A percentile compares a stretch with the other conserved stretches of the same genome.
phyloP scores from a whole-genome alignment of 305 asterid genomes.

The Nicotiana rustica region DNA sequence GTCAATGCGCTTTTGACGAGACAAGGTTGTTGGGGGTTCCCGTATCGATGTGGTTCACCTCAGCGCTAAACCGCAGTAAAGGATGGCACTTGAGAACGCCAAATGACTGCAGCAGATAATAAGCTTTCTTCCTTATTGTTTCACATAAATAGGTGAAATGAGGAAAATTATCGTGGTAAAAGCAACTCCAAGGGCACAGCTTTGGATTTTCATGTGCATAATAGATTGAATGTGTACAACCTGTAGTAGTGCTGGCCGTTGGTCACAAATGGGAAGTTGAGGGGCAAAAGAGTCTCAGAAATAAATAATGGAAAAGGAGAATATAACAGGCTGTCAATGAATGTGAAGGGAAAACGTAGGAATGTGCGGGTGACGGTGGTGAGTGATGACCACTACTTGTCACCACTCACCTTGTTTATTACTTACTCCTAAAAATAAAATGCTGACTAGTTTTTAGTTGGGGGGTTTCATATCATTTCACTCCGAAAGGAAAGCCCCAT shows the following conservation, averaged over 20 bases:
- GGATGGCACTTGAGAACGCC: not conserved
- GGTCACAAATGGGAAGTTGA: not conserved
- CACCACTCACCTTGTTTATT: constrained; percentile 26
- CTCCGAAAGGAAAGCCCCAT: constrained; percentile 26
- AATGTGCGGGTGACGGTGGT: constrained; percentile 34
- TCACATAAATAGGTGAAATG: not conserved
- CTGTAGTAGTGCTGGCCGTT: not conserved
- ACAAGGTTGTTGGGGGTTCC: not conserved
- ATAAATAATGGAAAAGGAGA: not conserved
- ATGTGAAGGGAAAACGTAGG: constrained; percentile 31
- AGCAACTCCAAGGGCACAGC: not conserved
- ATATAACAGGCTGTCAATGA: constrained; percentile 36
- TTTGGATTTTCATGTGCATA: not conserved
- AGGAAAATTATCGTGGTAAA: not conserved
- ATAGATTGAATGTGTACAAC: not conserved
- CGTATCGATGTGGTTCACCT: not conserved
- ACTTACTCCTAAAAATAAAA: not conserved
- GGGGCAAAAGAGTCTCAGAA: constrained; percentile 14
- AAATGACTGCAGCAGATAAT: not conserved
- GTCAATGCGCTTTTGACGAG: not conserved
- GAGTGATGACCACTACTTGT: constrained; percentile 29
- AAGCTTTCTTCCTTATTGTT: not conserved
- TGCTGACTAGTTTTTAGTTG: not conserved
- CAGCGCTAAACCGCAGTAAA: constrained; percentile 10
- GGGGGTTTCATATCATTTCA: not conserved